Base-by-base conservation (phyloP, 2,329 filamentous ascomycete species). In the Zasmidium citrigriseum region DNA sequence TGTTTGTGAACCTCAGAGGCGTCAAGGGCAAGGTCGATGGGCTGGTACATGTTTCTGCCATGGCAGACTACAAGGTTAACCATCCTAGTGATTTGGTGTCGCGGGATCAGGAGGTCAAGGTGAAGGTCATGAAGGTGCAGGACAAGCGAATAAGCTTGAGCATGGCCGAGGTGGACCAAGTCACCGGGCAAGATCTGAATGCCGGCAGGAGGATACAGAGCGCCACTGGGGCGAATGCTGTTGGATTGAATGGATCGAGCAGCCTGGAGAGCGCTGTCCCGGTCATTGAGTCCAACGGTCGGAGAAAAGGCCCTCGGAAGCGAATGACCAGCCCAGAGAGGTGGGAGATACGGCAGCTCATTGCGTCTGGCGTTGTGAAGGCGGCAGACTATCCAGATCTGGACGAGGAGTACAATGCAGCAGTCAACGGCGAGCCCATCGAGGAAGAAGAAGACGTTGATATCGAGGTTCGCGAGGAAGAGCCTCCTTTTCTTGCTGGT, bases 81-180 rank as follows among this genome's bases (percentile, higher is more conserved):
- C 91, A 98, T 72, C 95, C 95, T 0, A 92, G 91, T 0, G 95
- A 99, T 71, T 78, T 99, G 1, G 82, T 99, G 3, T 84, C 88
- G 2, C 83, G 85, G 60, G 90, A 89, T 4, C 93, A 98, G 72
- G 78, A 85, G 1, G 91, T 99, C 54, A 96, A 95, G 73, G 91
- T 98, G 67, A 99, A 99, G 74, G 89, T 99, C 22, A 81, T 89
- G 68, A 96, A 90, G 70, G 87, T 96, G 54, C 90, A 98, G 70
- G 88, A 89, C 3, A 86, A 81, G 54, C 84, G 90, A 24, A 88
- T 98, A 68, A 93, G 92, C 0, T 78, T 99, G 4, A 96, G 93
- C 0, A 97, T 99, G 93, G 96, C 96, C 71, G 93, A 97, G 61
- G 93, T 97, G 16, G 93, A 99, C 67, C 95, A 99, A 73, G 83